These are phyloP conservation scores for Poronia punctata DNA, from an alignment of 495 filamentous ascomycete species.

Conservation along the genomic window DNA sequence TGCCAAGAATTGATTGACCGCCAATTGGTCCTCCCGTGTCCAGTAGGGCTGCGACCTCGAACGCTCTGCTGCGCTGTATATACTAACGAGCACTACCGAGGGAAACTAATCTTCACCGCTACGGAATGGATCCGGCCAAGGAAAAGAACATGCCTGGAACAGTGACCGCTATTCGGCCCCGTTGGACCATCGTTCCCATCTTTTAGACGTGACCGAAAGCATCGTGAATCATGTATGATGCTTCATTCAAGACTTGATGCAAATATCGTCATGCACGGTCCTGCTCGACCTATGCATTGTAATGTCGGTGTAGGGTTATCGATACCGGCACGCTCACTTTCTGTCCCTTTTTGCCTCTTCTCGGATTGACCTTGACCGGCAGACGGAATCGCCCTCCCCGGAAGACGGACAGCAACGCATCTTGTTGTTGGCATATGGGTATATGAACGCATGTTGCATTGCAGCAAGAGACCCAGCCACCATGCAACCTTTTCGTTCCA, in stretches of 20 bases:
- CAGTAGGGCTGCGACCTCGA: no score
- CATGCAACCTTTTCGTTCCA: neutral
- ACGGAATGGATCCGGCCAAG: neutral
- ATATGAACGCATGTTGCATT: no score
- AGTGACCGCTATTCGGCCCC: slow-evolving; percentile 12
- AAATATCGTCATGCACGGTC: slow-evolving; percentile 7
- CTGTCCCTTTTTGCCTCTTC: neutral
- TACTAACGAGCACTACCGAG: no score
- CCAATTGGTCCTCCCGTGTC: no score
- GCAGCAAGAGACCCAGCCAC: neutral
- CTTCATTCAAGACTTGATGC: slow-evolving; percentile 5
- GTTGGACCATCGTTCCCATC: no score
- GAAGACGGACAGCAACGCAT: neutral
- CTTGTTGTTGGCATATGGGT: no score
- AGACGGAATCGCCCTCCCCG: slow-evolving; percentile 3
- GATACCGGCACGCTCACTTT: neutral
- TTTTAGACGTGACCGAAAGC: no score
- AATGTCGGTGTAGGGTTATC: slow-evolving; percentile 13
- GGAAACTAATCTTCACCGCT: slow-evolving; percentile 7
- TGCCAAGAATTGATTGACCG: no score
- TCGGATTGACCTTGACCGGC: slow-evolving; percentile 1
- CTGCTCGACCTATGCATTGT: slow-evolving; percentile 1
- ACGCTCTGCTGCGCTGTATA: no score
- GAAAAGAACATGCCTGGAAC: neutral
- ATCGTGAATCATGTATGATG: neutral